These are phyloP conservation scores for Penicillium expansum DNA, from an alignment of 2,329 filamentous ascomycete genomes.

Conservation along the genomic window DNA sequence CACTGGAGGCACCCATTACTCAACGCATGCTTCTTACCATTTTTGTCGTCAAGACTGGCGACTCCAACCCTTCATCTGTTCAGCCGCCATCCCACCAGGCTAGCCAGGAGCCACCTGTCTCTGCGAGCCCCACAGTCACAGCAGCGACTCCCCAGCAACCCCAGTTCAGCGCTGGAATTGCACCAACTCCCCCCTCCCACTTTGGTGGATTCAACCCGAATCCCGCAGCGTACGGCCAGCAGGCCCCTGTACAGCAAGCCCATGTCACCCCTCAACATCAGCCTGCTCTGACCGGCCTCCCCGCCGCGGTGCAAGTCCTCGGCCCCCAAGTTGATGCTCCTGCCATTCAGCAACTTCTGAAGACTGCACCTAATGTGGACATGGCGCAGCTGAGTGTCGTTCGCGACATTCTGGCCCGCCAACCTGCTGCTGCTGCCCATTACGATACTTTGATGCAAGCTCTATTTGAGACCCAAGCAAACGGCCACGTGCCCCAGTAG, in stretches of 20 bases:
- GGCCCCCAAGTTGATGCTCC: conserved; percentile 62
- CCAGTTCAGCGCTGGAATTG: conserved; percentile 27
- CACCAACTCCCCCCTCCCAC: conserved; percentile 24
- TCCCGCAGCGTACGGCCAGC: conserved; percentile 21
- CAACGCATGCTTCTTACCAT: conserved; percentile 79
- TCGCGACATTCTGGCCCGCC: conserved; percentile 62
- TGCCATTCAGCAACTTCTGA: conserved; percentile 67
- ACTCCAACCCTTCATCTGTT: conserved; percentile 41
- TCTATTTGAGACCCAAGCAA: conserved; percentile 37
- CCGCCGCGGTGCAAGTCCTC: conserved; percentile 61
- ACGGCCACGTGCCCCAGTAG: conserved; percentile 27
- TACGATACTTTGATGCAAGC: conserved; percentile 44
- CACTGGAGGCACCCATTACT: conserved; percentile 66
- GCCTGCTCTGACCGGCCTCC: conserved; percentile 47
- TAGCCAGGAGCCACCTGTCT: conserved; percentile 34
- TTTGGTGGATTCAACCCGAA: conserved; percentile 16
- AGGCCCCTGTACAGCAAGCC: conserved; percentile 15
- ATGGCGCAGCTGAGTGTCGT: conserved; percentile 73
- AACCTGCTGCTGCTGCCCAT: conserved; percentile 64
- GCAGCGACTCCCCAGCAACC: conserved; percentile 30
- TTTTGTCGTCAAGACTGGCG: conserved; percentile 71
- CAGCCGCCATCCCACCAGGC: conserved; percentile 42
- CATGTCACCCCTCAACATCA: conserved; percentile 26
- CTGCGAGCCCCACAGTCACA: conserved; percentile 34
- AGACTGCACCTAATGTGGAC: conserved; percentile 66